Conservation (phyloP, 129 eudicot species). For the carrot (Daucus carota) region DH1_v3.0 NC_030387.2:3231501-3232000, state of each 20-base stretch:
- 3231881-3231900: constrained; percentile 47
- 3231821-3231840: constrained; percentile 49
- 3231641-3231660: constrained; percentile 47
- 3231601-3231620: constrained; percentile 50
- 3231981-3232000: constrained; percentile 50
- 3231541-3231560: constrained; percentile 37
- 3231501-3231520: constrained; percentile 50
- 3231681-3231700: constrained; percentile 33
- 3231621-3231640: constrained; percentile 52
- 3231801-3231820: constrained; percentile 54
- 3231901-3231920: constrained; percentile 55
- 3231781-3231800: constrained; percentile 41
- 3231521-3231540: constrained; percentile 56
- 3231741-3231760: constrained; percentile 35
- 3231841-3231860: constrained; percentile 40
- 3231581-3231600: constrained; percentile 40
- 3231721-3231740: constrained; percentile 51
- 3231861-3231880: constrained; percentile 37
- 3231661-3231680: constrained; percentile 41
- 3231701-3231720: constrained; percentile 47
- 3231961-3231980: constrained; percentile 16
- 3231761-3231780: constrained; percentile 41
- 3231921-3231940: constrained; percentile 42
- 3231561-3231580: constrained; percentile 43
- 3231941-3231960: constrained; percentile 47